phyloP scores from a whole-genome alignment of 768 basidiomycete genomes.

The Lentinus tigrinus region DNA sequence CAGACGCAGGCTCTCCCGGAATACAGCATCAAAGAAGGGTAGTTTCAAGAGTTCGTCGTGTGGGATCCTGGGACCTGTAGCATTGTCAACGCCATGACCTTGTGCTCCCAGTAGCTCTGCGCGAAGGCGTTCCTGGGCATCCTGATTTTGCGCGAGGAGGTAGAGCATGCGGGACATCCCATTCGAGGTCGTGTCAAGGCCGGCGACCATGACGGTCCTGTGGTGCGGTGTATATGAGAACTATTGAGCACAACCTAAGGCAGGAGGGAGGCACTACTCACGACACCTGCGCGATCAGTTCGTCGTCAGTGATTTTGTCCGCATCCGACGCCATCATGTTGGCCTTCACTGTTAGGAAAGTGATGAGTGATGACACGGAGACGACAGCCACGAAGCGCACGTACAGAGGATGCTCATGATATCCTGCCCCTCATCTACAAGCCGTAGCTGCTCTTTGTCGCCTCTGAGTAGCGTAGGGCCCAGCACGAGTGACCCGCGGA shows the following conservation, averaged over 20 bases:
- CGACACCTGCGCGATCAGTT: not conserved
- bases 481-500: too few relatives aligned
- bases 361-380: not conserved
- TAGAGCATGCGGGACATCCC: not conserved
- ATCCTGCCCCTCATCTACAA: not conserved
- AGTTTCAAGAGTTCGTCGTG: slow-evolving; percentile 33
- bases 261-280: not conserved
- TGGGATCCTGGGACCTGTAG: slow-evolving; percentile 7
- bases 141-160: not conserved
- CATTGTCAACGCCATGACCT: too few relatives aligned
- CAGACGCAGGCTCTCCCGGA: slow-evolving; percentile 29
- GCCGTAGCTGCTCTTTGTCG: too few relatives aligned
- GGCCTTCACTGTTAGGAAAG: slow-evolving; percentile 2
- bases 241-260: too few relatives aligned
- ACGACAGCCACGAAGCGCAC: not conserved
- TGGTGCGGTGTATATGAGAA: not conserved
- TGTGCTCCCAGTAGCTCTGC: not conserved
- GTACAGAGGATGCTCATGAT: not conserved
- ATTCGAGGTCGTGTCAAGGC: not conserved
- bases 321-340: not conserved
- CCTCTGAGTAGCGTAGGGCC: too few relatives aligned
- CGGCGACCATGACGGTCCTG: slow-evolving; percentile 3
- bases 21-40: slow-evolving; percentile 35
- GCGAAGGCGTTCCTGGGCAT: not conserved
- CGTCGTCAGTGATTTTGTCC: not conserved